Base-by-base conservation (phyloP, 2,329 filamentous ascomycete genomes). In the Ustulina deusta region DNA sequence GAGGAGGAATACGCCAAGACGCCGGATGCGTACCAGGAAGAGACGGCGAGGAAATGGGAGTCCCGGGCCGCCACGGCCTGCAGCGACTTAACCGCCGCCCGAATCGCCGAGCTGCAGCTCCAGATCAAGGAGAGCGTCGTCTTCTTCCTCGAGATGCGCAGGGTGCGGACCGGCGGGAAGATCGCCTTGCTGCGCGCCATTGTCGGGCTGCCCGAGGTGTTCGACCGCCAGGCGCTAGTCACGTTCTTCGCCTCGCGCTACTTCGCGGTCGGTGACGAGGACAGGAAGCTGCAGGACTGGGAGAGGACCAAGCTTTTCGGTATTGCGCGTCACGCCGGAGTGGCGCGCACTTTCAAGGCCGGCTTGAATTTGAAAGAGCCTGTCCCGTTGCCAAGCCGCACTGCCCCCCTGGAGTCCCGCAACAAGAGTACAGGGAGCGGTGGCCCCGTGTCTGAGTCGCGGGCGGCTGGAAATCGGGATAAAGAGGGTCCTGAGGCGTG, bases 91-190 rank as follows among this genome's bases (percentile, higher is more conserved):
- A 54, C 49, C 0, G 2, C 2, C 1, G 44, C 11, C 1, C 9
- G 10, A 10, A 46, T 65, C 1, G n/a, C 15, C 0, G 57, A 65
- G 0, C 4, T 68, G 1, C 25, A 61, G 15, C 13, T 20, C 1
- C 61, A 68, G 32, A 32, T 65, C 22, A 54, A 54, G 40, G 57
- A 62, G 38, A 46, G 11, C 5, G 34, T 68, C 3, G 51, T 20
- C 1, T 61, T 36, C 13, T 27, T 42, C 38, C 38, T 65, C 0
- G 27, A 6, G 6, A 42, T 34, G 11, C 15, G n/a, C 0, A 48
- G 55, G 2, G 13, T 42, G 1, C 44, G 15, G 1, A 7, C 48
- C 0, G 5, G 22, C 2, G 38, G 42, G 6, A 61, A 62, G 29
- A 38, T 54, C 5, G 22, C 15, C 2, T 4, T 68, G 17, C 13